Base-by-base conservation (phyloP, 2,329 filamentous ascomycete species). In the Diplodia mutila region DNA sequence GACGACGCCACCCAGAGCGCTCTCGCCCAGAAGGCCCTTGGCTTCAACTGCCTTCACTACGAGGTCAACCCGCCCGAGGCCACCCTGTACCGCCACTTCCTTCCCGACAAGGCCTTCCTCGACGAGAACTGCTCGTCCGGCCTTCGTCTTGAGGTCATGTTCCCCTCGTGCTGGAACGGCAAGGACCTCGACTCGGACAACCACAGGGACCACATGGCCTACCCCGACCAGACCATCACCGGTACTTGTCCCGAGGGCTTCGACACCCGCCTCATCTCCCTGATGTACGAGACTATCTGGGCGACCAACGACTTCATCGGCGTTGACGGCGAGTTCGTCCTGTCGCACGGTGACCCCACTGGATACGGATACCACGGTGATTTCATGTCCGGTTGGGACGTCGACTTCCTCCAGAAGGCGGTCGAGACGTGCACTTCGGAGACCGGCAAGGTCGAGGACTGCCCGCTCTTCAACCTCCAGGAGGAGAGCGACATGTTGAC, bases 21-120 rank as follows among this genome's bases (percentile, higher is more conserved):
- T 64, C 86, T 97, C 46, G 82, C 81, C 61, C 91, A 97, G 82
- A 93, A 94, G 69, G 92, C 94, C 11, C 73, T 97, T 32, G 94
- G 95, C 3, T 97, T 97, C 86, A 98, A 98, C 84, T 98, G 95
- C 80, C 82, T 99, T 69, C 90, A 98, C 86, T 97, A 97, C 76
- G 74, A 73, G 37, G 82, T 79, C 27, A 73, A 73, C 21, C 67
- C 79, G 0, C 83, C 91, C 2, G 93, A 97, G 78, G 85, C 86
- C 1, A 91, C 93, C 16, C 85, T 97, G 42, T 91, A 88, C 78
- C 92, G 94, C 71, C 94, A 97, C 79, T 89, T 87, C 76, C 74
- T 97, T 72, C 94, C 94, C 0, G 86, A 90, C 73, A 96, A 97
- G 84, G 80, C 80, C 0, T 96, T 87, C 76, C 84, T 97, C 42